Evolutionary conservation across 2,329 filamentous ascomycete species (phyloP).

Genomic region (Neofusicoccum sp.): DNA sequence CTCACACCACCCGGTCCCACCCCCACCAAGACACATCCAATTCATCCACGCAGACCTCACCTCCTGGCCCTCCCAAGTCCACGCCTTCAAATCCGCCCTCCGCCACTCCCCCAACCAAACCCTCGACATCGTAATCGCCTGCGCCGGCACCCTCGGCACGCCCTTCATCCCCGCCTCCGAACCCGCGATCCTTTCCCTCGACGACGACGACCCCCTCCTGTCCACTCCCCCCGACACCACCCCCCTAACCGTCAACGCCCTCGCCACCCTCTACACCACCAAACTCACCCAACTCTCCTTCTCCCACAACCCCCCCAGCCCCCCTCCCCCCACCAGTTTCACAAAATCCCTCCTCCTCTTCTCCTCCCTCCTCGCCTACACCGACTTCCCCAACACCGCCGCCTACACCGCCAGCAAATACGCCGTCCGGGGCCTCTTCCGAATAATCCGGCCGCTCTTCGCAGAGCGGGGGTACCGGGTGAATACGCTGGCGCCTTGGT

Average conservation of each 20-base stretch:
- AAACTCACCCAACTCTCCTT: slow-evolving; percentile 31
- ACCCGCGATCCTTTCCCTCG: neutral
- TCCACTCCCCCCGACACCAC: slow-evolving; percentile 25
- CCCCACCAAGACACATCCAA: slow-evolving; percentile 25
- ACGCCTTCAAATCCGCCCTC: slow-evolving; percentile 36
- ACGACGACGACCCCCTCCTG: slow-evolving; percentile 23
- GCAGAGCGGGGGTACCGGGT: slow-evolving; percentile 23
- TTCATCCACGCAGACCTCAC: slow-evolving; percentile 37
- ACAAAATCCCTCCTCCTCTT: slow-evolving; percentile 30
- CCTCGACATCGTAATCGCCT: slow-evolving; percentile 36
- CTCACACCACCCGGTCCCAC: neutral
- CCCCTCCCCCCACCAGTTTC: neutral
- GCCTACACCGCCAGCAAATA: slow-evolving; percentile 36
- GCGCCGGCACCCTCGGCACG: slow-evolving; percentile 33
- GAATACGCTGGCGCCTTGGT: slow-evolving; percentile 36
- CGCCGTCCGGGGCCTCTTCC: slow-evolving; percentile 34
- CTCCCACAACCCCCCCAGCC: neutral
- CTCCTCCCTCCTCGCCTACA: slow-evolving; percentile 30
- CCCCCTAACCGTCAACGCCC: slow-evolving; percentile 29
- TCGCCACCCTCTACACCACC: slow-evolving; percentile 30
- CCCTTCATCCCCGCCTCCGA: slow-evolving; percentile 30
- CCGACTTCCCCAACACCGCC: slow-evolving; percentile 28
- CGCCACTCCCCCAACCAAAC: slow-evolving; percentile 27
- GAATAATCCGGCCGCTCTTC: slow-evolving; percentile 27
- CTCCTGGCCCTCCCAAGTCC: slow-evolving; percentile 31